A percentile compares a stretch with the other conserved stretches of the same genome.
phyloP scores from a whole-genome alignment of 169 alveolate species.

The Plasmodium relictum region DNA sequence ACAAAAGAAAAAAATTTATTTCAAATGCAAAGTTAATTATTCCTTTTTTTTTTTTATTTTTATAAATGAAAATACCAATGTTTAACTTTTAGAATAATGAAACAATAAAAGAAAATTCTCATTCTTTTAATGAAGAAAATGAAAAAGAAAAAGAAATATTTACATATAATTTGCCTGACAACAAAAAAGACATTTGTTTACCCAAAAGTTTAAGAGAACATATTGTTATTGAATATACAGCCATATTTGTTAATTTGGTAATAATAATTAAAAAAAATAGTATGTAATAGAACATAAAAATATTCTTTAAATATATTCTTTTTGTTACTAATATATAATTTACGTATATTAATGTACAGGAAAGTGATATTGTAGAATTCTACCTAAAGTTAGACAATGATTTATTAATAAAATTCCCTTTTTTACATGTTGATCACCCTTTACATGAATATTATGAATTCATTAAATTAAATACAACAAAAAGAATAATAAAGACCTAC shows the following conservation, averaged over 20 bases:
- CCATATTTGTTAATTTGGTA: conserved; percentile 55
- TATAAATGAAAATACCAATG: not conserved
- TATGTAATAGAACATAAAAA: not conserved
- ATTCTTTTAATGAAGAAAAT: not conserved
- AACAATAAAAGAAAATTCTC: not conserved
- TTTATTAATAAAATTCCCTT: conserved; percentile 51
- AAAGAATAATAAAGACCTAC: conserved; percentile 12
- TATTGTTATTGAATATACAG: conserved; percentile 45
- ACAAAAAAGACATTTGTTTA: conserved; percentile 6
- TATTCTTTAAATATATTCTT: not conserved
- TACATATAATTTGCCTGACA: conserved; percentile 31
- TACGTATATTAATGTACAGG: conserved; percentile 10
- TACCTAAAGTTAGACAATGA: conserved; percentile 58
- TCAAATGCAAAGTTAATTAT: no score
- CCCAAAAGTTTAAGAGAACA: conserved; percentile 66
- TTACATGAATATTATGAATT: conserved; percentile 42
- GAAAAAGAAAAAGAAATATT: conserved; percentile 43
- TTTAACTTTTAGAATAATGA: conserved; percentile 13
- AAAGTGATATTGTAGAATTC: conserved; percentile 62
- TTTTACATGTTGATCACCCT: conserved; percentile 68
- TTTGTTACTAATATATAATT: no score
- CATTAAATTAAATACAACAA: conserved; percentile 33
- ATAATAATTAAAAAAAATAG: not conserved
- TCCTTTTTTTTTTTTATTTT: no score
- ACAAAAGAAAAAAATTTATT: no score